Evolutionary conservation across 306 rosid species (phyloP).

Genomic region (Casuarina equisetifolia): DNA sequence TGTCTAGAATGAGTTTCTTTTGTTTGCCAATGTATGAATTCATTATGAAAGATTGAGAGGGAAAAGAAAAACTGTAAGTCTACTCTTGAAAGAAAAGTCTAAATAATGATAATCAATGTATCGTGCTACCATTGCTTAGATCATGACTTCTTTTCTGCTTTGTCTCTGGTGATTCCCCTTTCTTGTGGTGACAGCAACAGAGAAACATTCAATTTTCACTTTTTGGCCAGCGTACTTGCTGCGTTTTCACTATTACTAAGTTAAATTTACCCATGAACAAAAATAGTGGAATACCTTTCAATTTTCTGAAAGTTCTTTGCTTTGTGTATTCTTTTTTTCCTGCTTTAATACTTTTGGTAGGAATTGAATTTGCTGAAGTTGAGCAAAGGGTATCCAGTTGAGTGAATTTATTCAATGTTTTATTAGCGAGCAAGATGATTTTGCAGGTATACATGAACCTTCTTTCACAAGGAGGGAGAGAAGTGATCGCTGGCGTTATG

Average conservation of each 20-base stretch:
- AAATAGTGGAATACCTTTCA: neutral
- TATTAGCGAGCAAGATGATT: constrained; percentile 29
- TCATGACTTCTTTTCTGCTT: too few relatives aligned
- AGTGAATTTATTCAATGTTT: constrained; percentile 24
- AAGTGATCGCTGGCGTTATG: constrained; percentile 43
- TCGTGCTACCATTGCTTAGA: too few relatives aligned
- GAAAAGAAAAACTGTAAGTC: neutral
- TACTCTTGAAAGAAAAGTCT: neutral
- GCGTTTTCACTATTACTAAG: too few relatives aligned
- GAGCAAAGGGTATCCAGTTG: neutral
- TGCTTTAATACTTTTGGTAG: neutral
- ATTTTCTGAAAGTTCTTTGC: neutral
- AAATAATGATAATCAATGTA: too few relatives aligned
- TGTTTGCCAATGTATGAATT: neutral
- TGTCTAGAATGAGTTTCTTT: neutral
- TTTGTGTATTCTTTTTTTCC: neutral
- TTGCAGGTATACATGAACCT: constrained; percentile 63
- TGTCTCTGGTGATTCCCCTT: too few relatives aligned
- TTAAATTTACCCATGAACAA: neutral
- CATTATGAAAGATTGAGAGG: neutral
- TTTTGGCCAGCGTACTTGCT: too few relatives aligned
- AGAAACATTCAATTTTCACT: too few relatives aligned
- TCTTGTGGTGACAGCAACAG: too few relatives aligned
- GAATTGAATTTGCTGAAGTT: neutral
- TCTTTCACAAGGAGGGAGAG: constrained; percentile 47